Evolutionary conservation across 2,329 filamentous ascomycete species (phyloP), one percentile per base, ranked within the genome.

Genomic region (Neonectria hederae): DNA sequence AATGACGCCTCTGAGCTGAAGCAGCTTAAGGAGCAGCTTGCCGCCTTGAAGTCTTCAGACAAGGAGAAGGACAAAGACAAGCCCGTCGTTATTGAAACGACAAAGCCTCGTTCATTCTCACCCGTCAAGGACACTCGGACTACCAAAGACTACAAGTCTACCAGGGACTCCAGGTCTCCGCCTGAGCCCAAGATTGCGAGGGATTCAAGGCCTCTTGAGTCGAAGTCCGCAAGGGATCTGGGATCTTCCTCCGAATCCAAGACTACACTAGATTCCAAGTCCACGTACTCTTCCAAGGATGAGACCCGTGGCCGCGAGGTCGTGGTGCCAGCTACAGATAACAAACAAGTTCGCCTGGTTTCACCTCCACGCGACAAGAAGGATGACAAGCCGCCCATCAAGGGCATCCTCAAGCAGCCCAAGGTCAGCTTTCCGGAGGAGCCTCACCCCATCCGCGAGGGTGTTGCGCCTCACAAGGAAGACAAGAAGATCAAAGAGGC

Each of bases 381-480:
- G 21, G 90, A 92, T 19, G 85, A 86, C 43, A 91, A 92, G 68
- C 86, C 88, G 19, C 87, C 93, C 63, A 96, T 93, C 63, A 96
- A 92, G 78, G 90, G 94, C 17, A 98, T 98, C 61, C 83, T 98
- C 46, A 96, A 97, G 78, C 86, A 88, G 59, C 94, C 95, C 1
- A 93, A 89, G 17, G 84, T 86, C 26, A 91, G 91, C 73, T 98
- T 97, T 73, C 95, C 95, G 0, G 94, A 97, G 74, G 91, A 97
- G 66, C 87, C 89, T 1, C 90, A 94, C 69, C 91, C 93, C 0
- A 85, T 97, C 38, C 88, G 94, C 21, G 95, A 97, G 77, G 95
- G 94, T 17, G 95, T 97, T 7, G 94, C 94, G 2, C 94, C 94
- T n/a, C 87, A 97, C 75, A 97, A 97, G 80, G 93, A 97, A 75